Evolutionary conservation across 164 flowering plant species (phyloP).

Genomic region (Piper longum): DNA sequence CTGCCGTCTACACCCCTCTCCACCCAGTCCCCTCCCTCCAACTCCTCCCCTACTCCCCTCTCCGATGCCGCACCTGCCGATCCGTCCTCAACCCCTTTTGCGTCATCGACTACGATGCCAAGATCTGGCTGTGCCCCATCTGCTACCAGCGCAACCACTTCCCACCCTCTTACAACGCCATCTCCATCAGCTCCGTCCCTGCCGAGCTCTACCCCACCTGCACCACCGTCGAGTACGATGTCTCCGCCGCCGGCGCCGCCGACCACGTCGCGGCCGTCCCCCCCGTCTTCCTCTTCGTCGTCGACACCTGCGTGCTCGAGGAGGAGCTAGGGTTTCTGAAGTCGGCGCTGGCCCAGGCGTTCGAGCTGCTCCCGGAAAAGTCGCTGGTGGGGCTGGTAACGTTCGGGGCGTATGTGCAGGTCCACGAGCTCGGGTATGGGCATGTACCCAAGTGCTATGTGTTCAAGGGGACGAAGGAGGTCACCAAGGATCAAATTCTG

Average conservation of each 20-base stretch:
- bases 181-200: slow-evolving; percentile 4
- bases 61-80: slow-evolving; percentile 77
- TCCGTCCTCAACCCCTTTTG: slow-evolving; percentile 83
- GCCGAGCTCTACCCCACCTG: too few relatives aligned
- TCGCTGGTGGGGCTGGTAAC: slow-evolving; percentile 80
- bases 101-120: slow-evolving; percentile 62
- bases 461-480: slow-evolving; percentile 78
- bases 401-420: slow-evolving; percentile 67
- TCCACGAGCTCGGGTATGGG: slow-evolving; percentile 81
- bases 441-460: slow-evolving; percentile 57
- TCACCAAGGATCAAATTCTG: slow-evolving; percentile 60
- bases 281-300: slow-evolving; percentile 58
- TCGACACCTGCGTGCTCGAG: slow-evolving; percentile 76
- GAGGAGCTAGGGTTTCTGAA: slow-evolving; percentile 73
- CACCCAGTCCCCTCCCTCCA: slow-evolving; percentile 22
- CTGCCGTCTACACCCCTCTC: slow-evolving; percentile 77
- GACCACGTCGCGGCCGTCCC: slow-evolving; percentile 11
- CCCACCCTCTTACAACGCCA: slow-evolving; percentile 50
- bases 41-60: slow-evolving; percentile 18
- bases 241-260: slow-evolving; percentile 1
- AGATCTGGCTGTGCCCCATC: slow-evolving; percentile 90
- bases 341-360: slow-evolving; percentile 54
- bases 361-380: slow-evolving; percentile 64
- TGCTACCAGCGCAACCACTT: slow-evolving; percentile 80
- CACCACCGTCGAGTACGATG: too few relatives aligned